Percentiles rank a stretch among this genome's conserved stretches.
These are phyloP conservation scores for Pleoardoris graminearum DNA, from an alignment of 2,329 filamentous ascomycete genomes.

Conservation along the genomic window DNA sequence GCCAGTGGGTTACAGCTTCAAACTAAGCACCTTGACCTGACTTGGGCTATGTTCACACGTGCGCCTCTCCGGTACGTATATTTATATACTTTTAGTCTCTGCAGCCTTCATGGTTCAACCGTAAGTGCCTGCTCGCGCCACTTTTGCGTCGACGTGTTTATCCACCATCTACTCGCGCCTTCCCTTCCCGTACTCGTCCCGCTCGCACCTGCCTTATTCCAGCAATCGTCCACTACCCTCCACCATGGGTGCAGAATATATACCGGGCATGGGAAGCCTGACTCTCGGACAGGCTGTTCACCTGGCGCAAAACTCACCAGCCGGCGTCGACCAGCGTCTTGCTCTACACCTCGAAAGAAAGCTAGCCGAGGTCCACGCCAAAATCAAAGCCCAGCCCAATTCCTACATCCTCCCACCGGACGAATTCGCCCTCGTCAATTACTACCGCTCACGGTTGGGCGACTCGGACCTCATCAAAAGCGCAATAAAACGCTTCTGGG, in stretches of 20 bases:
- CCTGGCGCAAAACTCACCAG: conserved; percentile 72
- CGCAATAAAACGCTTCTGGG: conserved; percentile 62
- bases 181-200: conserved; percentile 32
- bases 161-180: conserved; percentile 15
- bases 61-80: conserved; percentile 9
- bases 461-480: conserved; percentile 55
- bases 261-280: conserved; percentile 48
- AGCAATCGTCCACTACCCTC: conserved; percentile 34
- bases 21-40: conserved; percentile 40
- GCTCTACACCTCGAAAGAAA: conserved; percentile 66
- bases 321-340: conserved; percentile 67
- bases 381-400: conserved; percentile 65
- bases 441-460: conserved; percentile 69
- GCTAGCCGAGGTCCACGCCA: conserved; percentile 64
- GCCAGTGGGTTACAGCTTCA: conserved; percentile 45
- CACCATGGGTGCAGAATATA: conserved; percentile 48
- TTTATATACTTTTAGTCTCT: conserved; percentile 8
- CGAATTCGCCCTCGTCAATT: conserved; percentile 88
- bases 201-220: conserved; percentile 25
- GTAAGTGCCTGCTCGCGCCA: background rate
- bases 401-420: conserved; percentile 74
- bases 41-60: conserved; percentile 30
- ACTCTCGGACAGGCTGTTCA: conserved; percentile 71
- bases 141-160: conserved; percentile 3
- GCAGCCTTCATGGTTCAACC: background rate